Evolutionary conservation across 116 monocot genomes (phyloP), one percentile per base, ranked within the genome.

Genomic region (Trichopus zeylanicus): DNA sequence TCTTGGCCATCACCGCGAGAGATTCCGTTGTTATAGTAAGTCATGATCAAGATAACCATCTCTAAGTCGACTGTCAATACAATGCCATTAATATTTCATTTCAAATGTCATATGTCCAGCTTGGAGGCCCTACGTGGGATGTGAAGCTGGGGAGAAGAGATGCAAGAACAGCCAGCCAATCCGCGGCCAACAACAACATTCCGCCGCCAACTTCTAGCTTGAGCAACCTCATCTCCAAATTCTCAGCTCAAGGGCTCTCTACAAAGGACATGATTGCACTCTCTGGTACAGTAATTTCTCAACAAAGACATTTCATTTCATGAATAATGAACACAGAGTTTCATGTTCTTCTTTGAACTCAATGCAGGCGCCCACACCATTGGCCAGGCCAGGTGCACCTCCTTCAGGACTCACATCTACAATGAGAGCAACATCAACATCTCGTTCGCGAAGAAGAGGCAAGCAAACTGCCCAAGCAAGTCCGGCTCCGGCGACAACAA

Each of bases 121-220:
- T 73, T 29, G 81, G 72, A 27, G 81, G 81, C 10, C 81, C 81
- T 18, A 39, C 16, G 19, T 81, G 81, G 81, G 56, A 30, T 11
- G 76, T 81, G 59, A 54, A 39, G 26, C 46, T 81, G 30, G 81
- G 81, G 20, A 67, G 76, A 32, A 75, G 81, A 23, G 81, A 81
- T 49, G 24, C 72, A 2, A 72, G 8, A 6, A 75, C 81, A 2
- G 81, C 81, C 6, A 76, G 76, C 64, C 30, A 51, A 20, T 55
- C 68, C 4, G 65, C 42, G 7, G 72, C 81, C 9, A 80, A 68
- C 48, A 58, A 28, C 37, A 58, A 57, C 57, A 47, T 71, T 32
- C 64, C 71, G 6, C 21, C 31, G 24, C 71, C 64, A 0, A 1
- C 49, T 8, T 49, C 49, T 19, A 49, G 24, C 49, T 24, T 49